A percentile compares a stretch with the other conserved stretches of the same genome.
phyloP scores from a whole-genome alignment of 2,329 filamentous ascomycete genomes.

The Fonsecaea erecta region DNA sequence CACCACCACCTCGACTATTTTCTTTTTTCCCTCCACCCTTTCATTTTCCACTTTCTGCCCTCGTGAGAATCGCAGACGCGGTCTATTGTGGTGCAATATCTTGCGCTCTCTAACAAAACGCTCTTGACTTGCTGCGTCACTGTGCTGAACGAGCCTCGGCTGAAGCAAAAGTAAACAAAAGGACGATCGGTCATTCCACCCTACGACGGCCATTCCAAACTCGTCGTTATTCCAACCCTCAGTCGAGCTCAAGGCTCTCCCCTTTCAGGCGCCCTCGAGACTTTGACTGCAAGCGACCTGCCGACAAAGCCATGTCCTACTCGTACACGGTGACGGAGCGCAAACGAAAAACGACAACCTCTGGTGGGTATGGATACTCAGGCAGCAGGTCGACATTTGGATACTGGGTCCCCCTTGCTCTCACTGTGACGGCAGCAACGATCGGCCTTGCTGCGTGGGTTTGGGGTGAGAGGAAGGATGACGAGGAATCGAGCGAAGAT shows the following conservation, averaged over 20 bases:
- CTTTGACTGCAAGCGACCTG: neutral
- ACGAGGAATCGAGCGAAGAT: slow-evolving; percentile 60
- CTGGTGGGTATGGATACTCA: slow-evolving; percentile 47
- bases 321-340: slow-evolving; percentile 36
- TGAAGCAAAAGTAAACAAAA: slow-evolving; percentile 27
- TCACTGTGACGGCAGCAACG: slow-evolving; percentile 87
- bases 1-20: slow-evolving; percentile 1
- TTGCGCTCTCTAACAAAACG: neutral
- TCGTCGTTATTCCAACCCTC: neutral
- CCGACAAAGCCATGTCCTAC: slow-evolving; percentile 30
- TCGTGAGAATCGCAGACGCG: neutral
- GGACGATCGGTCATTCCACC: neutral
- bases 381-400: slow-evolving; percentile 53
- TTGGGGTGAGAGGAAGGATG: slow-evolving; percentile 83
- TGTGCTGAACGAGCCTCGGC: slow-evolving; percentile 14
- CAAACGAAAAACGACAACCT: slow-evolving; percentile 30
- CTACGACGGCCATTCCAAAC: neutral
- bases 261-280: neutral
- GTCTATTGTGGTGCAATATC: neutral
- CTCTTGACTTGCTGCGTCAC: neutral
- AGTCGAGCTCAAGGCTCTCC: neutral
- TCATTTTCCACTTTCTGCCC: neutral
- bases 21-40: neutral
- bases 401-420: slow-evolving; percentile 86
- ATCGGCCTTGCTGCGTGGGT: slow-evolving; percentile 88